Percentiles rank a stretch among this genome's conserved stretches.
These are phyloP conservation scores for Wickerhamiella musiphila DNA, from an alignment of 805 yeast species.

Conservation along the genomic window DNA sequence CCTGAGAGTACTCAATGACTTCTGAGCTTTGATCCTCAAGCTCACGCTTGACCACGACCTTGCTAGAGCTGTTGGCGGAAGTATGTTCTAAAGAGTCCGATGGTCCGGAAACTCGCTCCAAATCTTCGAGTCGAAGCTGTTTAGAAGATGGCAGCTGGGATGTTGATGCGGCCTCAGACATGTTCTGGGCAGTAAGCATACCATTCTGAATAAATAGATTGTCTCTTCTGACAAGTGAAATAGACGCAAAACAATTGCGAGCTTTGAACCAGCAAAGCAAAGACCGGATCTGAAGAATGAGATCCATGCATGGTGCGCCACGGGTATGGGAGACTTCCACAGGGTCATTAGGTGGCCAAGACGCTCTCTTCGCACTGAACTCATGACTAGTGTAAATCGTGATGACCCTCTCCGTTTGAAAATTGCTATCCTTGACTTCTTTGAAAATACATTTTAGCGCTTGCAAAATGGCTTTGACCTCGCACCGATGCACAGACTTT, in stretches of 20 bases:
- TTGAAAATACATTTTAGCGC: slow-evolving; percentile 2
- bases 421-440: background rate
- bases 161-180: background rate
- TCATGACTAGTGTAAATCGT: slow-evolving; percentile 5
- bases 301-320: slow-evolving; percentile 7
- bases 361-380: slow-evolving; percentile 3
- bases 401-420: too few species aligned
- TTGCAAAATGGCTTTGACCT: slow-evolving; percentile 6
- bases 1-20: background rate
- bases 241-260: background rate
- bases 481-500: slow-evolving; percentile 5
- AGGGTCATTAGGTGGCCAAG: background rate
- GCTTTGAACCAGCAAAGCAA: slow-evolving; percentile 2
- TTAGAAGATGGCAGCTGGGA: background rate
- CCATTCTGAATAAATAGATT: background rate
- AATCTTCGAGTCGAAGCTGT: background rate
- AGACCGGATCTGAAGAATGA: slow-evolving; percentile 5
- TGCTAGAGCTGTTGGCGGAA: too few species aligned
- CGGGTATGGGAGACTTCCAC: slow-evolving; percentile 2
- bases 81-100: too few species aligned
- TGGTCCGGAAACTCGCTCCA: background rate
- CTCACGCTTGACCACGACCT: too few species aligned
- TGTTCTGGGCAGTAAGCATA: background rate
- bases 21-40: too few species aligned
- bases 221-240: background rate